Base-by-base conservation (phyloP, 2,329 filamentous ascomycete species). In the Aspergillus fumigatiaffinis region DNA sequence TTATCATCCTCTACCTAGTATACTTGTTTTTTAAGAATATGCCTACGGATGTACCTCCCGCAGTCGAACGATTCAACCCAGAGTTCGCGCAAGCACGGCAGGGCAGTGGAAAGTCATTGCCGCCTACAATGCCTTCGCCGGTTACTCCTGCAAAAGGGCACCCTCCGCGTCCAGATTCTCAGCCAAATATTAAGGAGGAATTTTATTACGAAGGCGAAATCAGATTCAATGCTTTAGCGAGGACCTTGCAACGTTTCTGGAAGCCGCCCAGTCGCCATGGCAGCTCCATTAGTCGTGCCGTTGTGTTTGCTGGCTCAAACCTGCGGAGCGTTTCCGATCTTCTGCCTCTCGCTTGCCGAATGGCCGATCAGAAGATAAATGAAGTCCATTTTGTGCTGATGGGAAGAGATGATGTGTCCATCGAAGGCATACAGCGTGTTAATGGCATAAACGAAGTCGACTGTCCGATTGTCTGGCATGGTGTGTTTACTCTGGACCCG, bases 341-440 rank as follows among this genome's bases (percentile, higher is more conserved):
- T 53, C 77, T 96, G 32, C 91, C 92, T 0, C 79, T 96, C 69
- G 91, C 92, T 5, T 97, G 94, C 73, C 84, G 90, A 66, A 97
- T 97, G 92, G 87, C 87, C 6, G 73, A 73, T 23, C 82, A 86
- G 72, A 80, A 83, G 55, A 80, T 83, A 57, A 96, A 86, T 67
- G 82, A 86, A 60, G 91, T 97, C 8, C 93, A 97, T 71, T 88
- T 96, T 69, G 88, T 85, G 0, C 75, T 97, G 3, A 82, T 95
- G 76, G 88, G 92, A 51, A 82, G 88, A 58, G 88, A 87, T 58
- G 83, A 87, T 12, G 82, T 96, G 52, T 77, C 84, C 0, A 73
- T 95, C 52, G 81, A 86, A 14, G 84, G 89, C 35, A 79, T 97
- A 32, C 80, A 87, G 64, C 79, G 85, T 53, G 80, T 96, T 58